Evolutionary conservation across 2,329 filamentous ascomycete genomes (phyloP).

Genomic region (Botryotinia narcissicola): DNA sequence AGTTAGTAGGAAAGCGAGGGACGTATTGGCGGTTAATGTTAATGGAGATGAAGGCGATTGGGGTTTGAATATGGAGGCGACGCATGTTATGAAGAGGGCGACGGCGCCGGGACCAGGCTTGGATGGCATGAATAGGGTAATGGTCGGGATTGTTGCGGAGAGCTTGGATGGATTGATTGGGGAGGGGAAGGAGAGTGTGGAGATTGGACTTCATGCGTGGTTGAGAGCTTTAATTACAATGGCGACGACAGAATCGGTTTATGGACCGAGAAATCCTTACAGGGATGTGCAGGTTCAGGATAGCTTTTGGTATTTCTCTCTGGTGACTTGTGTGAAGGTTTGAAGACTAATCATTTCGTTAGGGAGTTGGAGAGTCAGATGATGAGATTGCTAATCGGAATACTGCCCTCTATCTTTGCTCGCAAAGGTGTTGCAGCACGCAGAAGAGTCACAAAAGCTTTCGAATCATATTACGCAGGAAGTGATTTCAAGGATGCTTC

Average conservation of each 20-base stretch:
- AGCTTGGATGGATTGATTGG: conserved; percentile 1
- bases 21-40: conserved; percentile 37
- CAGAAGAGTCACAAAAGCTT: conserved; percentile 29
- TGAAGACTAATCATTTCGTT: conserved; percentile 5
- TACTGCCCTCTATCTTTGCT: conserved; percentile 21
- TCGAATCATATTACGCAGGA: conserved; percentile 43
- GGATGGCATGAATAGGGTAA: conserved; percentile 13
- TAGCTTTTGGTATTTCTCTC: conserved; percentile 17
- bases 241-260: conserved; percentile 15
- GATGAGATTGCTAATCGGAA: conserved; percentile 29
- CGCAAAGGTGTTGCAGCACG: conserved; percentile 10
- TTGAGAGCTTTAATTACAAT: neutral
- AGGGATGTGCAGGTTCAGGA: neutral
- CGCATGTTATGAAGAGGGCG: neutral
- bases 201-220: conserved; percentile 1
- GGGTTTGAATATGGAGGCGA: neutral
- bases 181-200: neutral
- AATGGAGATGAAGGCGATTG: conserved; percentile 40
- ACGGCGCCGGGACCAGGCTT: neutral
- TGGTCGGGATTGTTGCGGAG: conserved; percentile 1
- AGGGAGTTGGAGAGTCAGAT: conserved; percentile 38
- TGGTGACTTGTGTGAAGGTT: conserved; percentile 28
- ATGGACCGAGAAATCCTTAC: conserved; percentile 20
- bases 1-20: conserved; percentile 34
- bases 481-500: conserved; percentile 43